Evolutionary conservation across 2,329 filamentous ascomycete genomes (phyloP), one percentile per base, ranked within the genome.

Genomic region (Fusarium zealandicum): DNA sequence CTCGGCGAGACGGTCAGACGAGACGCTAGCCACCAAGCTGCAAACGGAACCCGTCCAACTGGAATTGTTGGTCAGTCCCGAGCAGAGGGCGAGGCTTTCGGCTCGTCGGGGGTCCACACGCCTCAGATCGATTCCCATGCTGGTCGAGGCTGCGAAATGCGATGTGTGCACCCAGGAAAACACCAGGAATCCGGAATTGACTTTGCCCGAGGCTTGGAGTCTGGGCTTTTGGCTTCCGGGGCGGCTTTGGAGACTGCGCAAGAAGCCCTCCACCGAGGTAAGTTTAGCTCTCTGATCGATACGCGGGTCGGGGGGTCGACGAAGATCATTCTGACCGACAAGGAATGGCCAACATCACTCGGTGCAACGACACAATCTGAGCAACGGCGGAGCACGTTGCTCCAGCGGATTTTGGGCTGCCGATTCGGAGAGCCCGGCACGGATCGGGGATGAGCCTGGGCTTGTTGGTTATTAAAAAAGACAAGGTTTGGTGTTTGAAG

Each of bases 11-110:
- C 8, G 25, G 14, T n/a, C n/a, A n/a, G n/a, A n/a, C n/a, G n/a
- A n/a, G n/a, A 25, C 36, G 13, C 22, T 55, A 51, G 13, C 16
- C 42, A 39, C 43, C 31, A 40, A 45, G 42, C 51, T 43, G 51
- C 58, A 62, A 59, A 46, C 54, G 58, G 58, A 61, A 59, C 37
- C 61, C 54, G 46, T 45, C 33, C 22, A 31, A 17, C 33, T 36
- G 31, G 32, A 33, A 50, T 49, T 41, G 32, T 18, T 36, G 38
- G 22, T 7, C 5, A 9, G 22, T 8, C 4, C 33, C 36, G 40
- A 39, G 27, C 28, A 43, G n/a, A 40, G 31, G 28, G 30, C 18
- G 42, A 48, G 18, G 32, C 33, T 13, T 42, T 53, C 38, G 48
- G 58, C 44, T 54, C 25, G 14, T 47, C 47, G 39, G 39, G 33